Evolutionary conservation across 768 basidiomycete genomes (phyloP), one percentile per base, ranked within the genome.

Genomic region (Gautieria morchelliformis): DNA sequence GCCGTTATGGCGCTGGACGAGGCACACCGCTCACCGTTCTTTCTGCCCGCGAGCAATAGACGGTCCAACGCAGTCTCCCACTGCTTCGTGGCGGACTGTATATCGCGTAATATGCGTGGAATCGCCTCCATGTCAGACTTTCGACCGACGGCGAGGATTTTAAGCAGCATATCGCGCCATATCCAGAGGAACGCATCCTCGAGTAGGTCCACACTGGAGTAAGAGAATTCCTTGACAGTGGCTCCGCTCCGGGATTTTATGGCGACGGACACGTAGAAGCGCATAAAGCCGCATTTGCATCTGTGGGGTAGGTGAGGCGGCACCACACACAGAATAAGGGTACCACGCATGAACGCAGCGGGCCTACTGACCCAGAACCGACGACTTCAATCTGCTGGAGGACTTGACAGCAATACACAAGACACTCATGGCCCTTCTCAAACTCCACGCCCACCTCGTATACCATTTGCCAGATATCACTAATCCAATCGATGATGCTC

Each of bases 151-250:
- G 76, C 74, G 8, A 81, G 73, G 66, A 86, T 68, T 24, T 76
- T 77, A 9, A 87, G 64, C 59, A 86, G 79, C 19, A 86, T 71
- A 59, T 87, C 85, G 6, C 84, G 75, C 84, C 84, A 86, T 53
- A 86, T 78, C 82, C 83, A 86, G 17, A 84, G 66, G 6, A 80
- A 58, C 41, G 77, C 70, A 14, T 67, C 69, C 27, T 76, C 71
- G 19, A 83, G 69, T 22, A 72, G 71, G 32, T 75, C 72, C 0
- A 75, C 76, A 4, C 82, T 83, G 3, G 67, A 66, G 20, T 84
- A 64, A 20, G 66, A 64, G 55, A 84, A 83, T 0, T 72, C 69
- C 61, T 78, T 82, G 62, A 83, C 64, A 22, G 70, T 42, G 37
- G 72, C 75, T 14, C 77, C 76, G 11, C 68, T 71, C 49, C 68